A percentile compares a stretch with the other conserved stretches of the same genome.
Conservation (phyloP, 225 moss, liverwort and hornwort genomes). For the Sphagnum tenellum region DNA sequence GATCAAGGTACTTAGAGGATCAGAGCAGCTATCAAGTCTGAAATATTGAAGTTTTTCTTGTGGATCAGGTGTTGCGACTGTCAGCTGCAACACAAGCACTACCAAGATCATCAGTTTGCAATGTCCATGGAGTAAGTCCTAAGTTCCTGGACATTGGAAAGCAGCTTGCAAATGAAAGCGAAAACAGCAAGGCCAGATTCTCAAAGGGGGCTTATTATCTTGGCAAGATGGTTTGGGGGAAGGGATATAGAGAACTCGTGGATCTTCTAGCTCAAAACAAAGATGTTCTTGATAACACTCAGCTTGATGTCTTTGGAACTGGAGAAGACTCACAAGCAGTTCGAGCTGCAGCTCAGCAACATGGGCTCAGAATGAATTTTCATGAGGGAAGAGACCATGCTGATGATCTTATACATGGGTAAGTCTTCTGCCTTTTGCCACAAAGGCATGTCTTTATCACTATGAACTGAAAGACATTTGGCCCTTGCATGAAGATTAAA, state of each 20-base stretch:
- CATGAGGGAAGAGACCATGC: constrained; percentile 85
- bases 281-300: constrained; percentile 33
- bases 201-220: constrained; percentile 78
- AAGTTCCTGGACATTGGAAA: constrained; percentile 71
- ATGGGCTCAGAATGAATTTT: constrained; percentile 59
- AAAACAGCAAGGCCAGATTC: constrained; percentile 34
- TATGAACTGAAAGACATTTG: too few species aligned
- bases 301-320: constrained; percentile 75
- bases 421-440: constrained; percentile 5
- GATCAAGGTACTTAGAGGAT: background rate
- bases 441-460: too few species aligned
- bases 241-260: constrained; percentile 85
- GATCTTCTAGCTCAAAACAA: constrained; percentile 73
- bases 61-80: constrained; percentile 65
- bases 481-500: too few species aligned
- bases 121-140: constrained; percentile 90
- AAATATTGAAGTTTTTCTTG: background rate
- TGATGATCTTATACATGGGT: constrained; percentile 68
- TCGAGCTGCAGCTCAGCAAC: constrained; percentile 37
- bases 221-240: constrained; percentile 94
- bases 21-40: background rate
- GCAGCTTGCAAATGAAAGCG: constrained; percentile 25
- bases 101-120: constrained; percentile 74
- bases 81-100: constrained; percentile 82
- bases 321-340: constrained; percentile 86